Conservation (phyloP, 2,329 filamentous ascomycete species). For the Ophidiomyces ophidiicola region DNA sequence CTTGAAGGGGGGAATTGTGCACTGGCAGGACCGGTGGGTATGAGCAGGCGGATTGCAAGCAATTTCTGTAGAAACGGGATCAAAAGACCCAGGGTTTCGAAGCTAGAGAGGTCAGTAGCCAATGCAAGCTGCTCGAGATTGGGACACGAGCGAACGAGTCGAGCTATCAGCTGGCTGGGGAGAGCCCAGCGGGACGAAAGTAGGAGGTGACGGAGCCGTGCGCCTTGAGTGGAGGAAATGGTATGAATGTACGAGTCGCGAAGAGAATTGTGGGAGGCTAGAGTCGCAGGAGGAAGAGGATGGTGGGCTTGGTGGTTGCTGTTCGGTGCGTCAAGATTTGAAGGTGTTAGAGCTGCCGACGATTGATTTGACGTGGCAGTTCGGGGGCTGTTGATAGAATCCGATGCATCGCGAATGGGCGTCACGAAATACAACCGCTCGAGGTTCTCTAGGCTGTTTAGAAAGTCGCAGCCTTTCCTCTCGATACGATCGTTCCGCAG, state of each 20-base stretch:
- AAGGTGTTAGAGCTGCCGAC: conserved; percentile 8
- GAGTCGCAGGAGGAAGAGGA: neutral
- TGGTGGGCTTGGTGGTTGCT: neutral
- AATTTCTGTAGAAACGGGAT: conserved; percentile 33
- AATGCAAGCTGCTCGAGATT: conserved; percentile 48
- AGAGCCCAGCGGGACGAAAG: conserved; percentile 46
- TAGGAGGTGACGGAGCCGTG: conserved; percentile 44
- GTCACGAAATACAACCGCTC: conserved; percentile 44
- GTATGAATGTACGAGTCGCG: conserved; percentile 33
- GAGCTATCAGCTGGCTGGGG: conserved; percentile 36
- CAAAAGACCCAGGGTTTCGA: conserved; percentile 30
- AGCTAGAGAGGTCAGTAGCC: conserved; percentile 33
- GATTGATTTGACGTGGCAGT: conserved; percentile 9
- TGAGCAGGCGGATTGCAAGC: conserved; percentile 30
- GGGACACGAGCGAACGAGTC: conserved; percentile 43
- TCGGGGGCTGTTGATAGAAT: conserved; percentile 23
- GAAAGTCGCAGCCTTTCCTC: conserved; percentile 33
- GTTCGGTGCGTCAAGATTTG: conserved; percentile 14
- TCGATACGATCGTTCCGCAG: conserved; percentile 40
- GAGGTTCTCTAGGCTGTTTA: conserved; percentile 34
- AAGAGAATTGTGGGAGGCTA: conserved; percentile 21
- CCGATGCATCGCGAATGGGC: conserved; percentile 21
- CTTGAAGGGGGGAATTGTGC: conserved; percentile 7
- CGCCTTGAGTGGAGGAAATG: conserved; percentile 41
- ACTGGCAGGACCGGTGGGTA: conserved; percentile 20